Evolutionary conservation across 108 stramenopile genomes (phyloP), one percentile per base, ranked within the genome.

Genomic region (Pseudonitzschia pungens): DNA sequence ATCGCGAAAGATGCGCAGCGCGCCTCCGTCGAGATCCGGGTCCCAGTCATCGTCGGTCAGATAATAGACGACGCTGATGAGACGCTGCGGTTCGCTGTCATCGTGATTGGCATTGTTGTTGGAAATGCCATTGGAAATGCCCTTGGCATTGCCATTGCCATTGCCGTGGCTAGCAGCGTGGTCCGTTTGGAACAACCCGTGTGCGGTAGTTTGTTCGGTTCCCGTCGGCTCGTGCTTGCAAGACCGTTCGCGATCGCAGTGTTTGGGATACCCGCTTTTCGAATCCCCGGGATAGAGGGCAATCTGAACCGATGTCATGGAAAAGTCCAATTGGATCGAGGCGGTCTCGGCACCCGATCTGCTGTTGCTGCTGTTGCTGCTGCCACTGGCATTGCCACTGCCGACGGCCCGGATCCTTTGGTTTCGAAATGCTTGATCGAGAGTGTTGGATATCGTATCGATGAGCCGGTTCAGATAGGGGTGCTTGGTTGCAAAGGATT

Each of bases 31-130:
- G 20, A 67, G 48, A 7, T 73, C 66, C 16, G 63, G 76, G 73
- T 80, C 75, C 87, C 87, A 87, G 41, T 87, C 87, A 4, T 58
- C 43, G 26, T 81, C 71, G 9, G 85, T 89, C 42, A 91, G 43
- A 59, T 91, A 91, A 57, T 91, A 91, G 18, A 91, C 77, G 40
- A 66, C 81, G n/a, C 87, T 91, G 9, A 91, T 56, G 52, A 88
- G 59, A 31, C 90, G 77, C 43, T 78, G 69, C 20, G 33, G 42
- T 28, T 78, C 42, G 20, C 20, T 60, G 5, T 36, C 4, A 21
- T 31, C 55, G 40, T 63, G 33, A 55, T 44, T 36, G 31, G 71
- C 50, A 31, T 41, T 57, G 59, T 36, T 6, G 36, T 36, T 36
- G n/a, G n/a, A n/a, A n/a, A n/a, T n/a, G n/a, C n/a, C n/a, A n/a